Conservation (phyloP, 2,329 filamentous ascomycete species). For the Hypoxylon sp. region DNA sequence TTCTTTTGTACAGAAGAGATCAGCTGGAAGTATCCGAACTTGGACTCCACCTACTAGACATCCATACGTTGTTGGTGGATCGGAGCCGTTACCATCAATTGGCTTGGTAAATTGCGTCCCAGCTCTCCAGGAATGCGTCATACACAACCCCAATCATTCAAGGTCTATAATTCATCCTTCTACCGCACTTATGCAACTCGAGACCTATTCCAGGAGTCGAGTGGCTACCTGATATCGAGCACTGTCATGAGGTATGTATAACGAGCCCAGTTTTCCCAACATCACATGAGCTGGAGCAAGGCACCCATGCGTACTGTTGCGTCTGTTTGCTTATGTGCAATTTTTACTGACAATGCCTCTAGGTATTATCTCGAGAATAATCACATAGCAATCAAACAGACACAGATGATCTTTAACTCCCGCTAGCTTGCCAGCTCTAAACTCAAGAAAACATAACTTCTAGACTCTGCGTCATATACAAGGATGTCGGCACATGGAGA, state of each 20-base stretch:
- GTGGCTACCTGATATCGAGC: neutral
- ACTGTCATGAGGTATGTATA: neutral
- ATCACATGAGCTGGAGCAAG: neutral
- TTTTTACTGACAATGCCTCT: neutral
- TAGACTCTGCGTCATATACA: neutral
- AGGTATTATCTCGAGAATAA: neutral
- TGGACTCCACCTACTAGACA: slow-evolving; percentile 16
- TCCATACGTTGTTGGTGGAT: slow-evolving; percentile 8
- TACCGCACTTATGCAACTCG: neutral
- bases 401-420: neutral
- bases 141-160: neutral
- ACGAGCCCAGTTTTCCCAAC: neutral
- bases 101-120: slow-evolving; percentile 12
- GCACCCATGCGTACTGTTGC: slow-evolving; percentile 2
- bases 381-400: neutral
- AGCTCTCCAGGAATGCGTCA: neutral
- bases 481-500: neutral
- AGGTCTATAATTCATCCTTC: neutral
- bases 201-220: neutral
- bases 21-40: slow-evolving; percentile 13
- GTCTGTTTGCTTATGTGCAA: neutral
- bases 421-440: neutral
- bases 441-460: neutral
- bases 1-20: slow-evolving; percentile 14
- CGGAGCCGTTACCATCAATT: slow-evolving; percentile 2